Percentiles rank a stretch among this genome's conserved stretches.
phyloP scores from a whole-genome alignment of 2,329 filamentous ascomycete genomes.

The Colletotrichum lentis region DNA sequence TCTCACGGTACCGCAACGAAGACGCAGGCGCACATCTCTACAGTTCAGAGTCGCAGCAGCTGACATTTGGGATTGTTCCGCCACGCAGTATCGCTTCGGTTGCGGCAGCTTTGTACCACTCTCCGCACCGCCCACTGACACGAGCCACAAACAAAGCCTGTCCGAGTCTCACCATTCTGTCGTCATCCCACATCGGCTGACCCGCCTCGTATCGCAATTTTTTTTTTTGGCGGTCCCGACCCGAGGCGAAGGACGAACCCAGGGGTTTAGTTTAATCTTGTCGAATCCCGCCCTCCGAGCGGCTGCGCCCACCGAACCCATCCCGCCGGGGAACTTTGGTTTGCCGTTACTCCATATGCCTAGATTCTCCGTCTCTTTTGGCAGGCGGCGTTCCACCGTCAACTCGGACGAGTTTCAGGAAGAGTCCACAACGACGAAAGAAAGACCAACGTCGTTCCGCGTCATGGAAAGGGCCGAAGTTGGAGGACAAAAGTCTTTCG shows the following conservation, averaged over 20 bases:
- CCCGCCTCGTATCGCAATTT: conserved; percentile 35
- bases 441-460: conserved; percentile 59
- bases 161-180: conserved; percentile 35
- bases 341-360: conserved; percentile 60
- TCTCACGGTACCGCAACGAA: conserved; percentile 1
- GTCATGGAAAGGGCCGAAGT: conserved; percentile 64
- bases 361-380: conserved; percentile 68
- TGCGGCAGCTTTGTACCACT: conserved; percentile 18
- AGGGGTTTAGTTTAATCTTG: conserved; percentile 1
- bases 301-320: conserved; percentile 21
- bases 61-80: conserved; percentile 22
- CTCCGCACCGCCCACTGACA: conserved; percentile 33
- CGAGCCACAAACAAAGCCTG: conserved; percentile 36
- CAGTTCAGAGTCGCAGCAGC: conserved; percentile 13
- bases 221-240: conserved; percentile 15
- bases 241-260: conserved; percentile 21
- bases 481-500: conserved; percentile 57
- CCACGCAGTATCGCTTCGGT: conserved; percentile 27
- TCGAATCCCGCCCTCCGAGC: conserved; percentile 6
- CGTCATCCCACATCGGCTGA: conserved; percentile 37
- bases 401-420: conserved; percentile 63
- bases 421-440: conserved; percentile 53
- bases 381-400: conserved; percentile 67
- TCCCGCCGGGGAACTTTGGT: conserved; percentile 32
- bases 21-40: neutral